phyloP scores from a whole-genome alignment of 169 alveolate species.

The Cryptosporidium meleagridis region DNA sequence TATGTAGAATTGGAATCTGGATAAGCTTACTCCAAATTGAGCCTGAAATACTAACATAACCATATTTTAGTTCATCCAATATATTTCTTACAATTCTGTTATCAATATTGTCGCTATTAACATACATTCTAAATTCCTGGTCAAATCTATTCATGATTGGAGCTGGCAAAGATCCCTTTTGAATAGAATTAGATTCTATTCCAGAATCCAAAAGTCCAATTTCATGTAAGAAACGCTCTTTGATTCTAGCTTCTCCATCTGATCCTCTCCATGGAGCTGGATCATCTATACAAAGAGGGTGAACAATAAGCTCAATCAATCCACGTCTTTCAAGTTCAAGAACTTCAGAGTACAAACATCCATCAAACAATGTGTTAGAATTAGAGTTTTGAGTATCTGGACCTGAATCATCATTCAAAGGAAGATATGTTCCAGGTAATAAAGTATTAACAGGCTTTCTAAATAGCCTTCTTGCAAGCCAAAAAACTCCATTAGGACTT shows the following conservation, averaged over 20 bases:
- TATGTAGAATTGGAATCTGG: constrained; percentile 54
- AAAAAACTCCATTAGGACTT: constrained; percentile 35
- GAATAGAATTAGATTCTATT: background rate
- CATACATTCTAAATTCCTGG: constrained; percentile 58
- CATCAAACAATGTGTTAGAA: constrained; percentile 33
- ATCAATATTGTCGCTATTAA: constrained; percentile 60
- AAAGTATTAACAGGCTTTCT: constrained; percentile 65
- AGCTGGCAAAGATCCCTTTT: constrained; percentile 29
- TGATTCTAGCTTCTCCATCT: constrained; percentile 58
- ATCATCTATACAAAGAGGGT: constrained; percentile 65
- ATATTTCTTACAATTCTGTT: constrained; percentile 43
- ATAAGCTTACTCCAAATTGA: constrained; percentile 57
- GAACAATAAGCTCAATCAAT: constrained; percentile 31
- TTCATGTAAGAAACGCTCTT: constrained; percentile 66
- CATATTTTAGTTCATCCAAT: constrained; percentile 60
- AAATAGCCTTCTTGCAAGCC: constrained; percentile 60
- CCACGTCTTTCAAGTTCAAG: constrained; percentile 68
- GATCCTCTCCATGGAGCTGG: constrained; percentile 73
- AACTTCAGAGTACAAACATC: constrained; percentile 51
- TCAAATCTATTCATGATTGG: constrained; percentile 63
- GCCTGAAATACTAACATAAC: constrained; percentile 69
- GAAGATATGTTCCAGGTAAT: constrained; percentile 55
- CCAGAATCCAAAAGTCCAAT: constrained; percentile 39
- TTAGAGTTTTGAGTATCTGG: background rate
- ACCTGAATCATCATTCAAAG: constrained; percentile 33